phyloP scores from a whole-genome alignment of 2,329 filamentous ascomycete species.

The Alternaria sp. region DNA sequence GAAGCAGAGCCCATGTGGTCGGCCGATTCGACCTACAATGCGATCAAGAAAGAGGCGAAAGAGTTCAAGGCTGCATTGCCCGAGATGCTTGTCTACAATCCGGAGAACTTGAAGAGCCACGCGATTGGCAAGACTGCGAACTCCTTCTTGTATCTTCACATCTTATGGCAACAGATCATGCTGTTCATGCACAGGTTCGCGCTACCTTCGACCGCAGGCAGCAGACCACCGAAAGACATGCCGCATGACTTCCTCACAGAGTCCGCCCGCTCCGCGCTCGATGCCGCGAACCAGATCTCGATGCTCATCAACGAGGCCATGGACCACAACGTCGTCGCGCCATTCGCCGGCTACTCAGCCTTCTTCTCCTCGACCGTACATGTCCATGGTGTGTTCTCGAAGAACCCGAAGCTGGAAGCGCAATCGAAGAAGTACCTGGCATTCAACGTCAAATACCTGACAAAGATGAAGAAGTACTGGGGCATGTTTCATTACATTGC shows the following conservation, averaged over 20 bases:
- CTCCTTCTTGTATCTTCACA: constrained; percentile 91
- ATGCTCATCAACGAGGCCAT: constrained; percentile 81
- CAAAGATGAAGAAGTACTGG: constrained; percentile 97
- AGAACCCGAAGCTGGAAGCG: constrained; percentile 75
- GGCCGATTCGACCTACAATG: constrained; percentile 75
- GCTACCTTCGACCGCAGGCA: constrained; percentile 70
- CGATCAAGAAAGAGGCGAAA: constrained; percentile 73
- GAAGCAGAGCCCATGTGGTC: constrained; percentile 83
- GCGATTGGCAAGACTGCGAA: constrained; percentile 84
- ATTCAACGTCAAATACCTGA: constrained; percentile 86
- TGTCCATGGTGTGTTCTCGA: constrained; percentile 88
- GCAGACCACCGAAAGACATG: constrained; percentile 70
- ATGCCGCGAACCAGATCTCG: constrained; percentile 86
- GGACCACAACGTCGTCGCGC: constrained; percentile 80
- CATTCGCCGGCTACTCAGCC: constrained; percentile 93
- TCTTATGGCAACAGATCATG: constrained; percentile 86
- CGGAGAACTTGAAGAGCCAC: constrained; percentile 84
- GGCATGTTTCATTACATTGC: constrained; percentile 98
- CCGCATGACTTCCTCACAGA: constrained; percentile 79
- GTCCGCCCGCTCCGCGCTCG: constrained; percentile 76
- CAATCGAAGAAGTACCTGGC: constrained; percentile 83
- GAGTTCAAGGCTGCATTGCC: constrained; percentile 75
- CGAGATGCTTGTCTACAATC: constrained; percentile 71
- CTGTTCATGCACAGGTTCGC: constrained; percentile 91
- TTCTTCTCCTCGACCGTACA: constrained; percentile 95